Evolutionary conservation across 2,329 filamentous ascomycete genomes (phyloP).

Genomic region (Trichophyton rubrum): DNA sequence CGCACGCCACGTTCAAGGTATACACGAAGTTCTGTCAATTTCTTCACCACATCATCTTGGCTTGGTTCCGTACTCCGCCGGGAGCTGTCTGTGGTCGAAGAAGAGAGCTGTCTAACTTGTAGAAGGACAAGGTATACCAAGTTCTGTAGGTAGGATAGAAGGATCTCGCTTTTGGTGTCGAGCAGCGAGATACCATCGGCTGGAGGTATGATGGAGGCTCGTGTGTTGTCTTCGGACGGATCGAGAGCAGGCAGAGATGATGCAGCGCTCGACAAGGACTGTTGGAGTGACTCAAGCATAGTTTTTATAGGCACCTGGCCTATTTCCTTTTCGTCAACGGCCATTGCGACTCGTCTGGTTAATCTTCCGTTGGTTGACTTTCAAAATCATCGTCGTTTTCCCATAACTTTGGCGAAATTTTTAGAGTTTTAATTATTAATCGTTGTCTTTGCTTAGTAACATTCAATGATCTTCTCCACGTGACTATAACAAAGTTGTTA

Average conservation of each 20-base stretch:
- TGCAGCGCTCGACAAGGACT: slow-evolving; percentile 24
- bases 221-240: slow-evolving; percentile 32
- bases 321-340: background rate
- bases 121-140: slow-evolving; percentile 76
- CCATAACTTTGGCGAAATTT: too few species aligned
- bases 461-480: too few species aligned
- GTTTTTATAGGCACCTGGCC: slow-evolving; percentile 14
- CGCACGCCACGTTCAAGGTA: slow-evolving; percentile 88
- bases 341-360: background rate
- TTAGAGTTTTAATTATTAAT: too few species aligned
- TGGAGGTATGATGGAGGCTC: slow-evolving; percentile 61
- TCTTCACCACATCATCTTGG: slow-evolving; percentile 54
- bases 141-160: slow-evolving; percentile 91
- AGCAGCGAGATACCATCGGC: slow-evolving; percentile 85
- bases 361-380: background rate
- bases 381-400: background rate
- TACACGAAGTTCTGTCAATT: slow-evolving; percentile 79
- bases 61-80: slow-evolving; percentile 21
- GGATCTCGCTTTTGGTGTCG: slow-evolving; percentile 92
- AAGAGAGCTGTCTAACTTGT: slow-evolving; percentile 52
- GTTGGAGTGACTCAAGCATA: slow-evolving; percentile 25
- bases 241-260: slow-evolving; percentile 24
- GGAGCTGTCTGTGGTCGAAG: slow-evolving; percentile 16
- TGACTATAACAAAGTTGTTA: too few species aligned
- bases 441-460: too few species aligned